Percentiles rank a stretch among this genome's conserved stretches.
Conservation (phyloP, 768 basidiomycete genomes). For the Auriscalpium microsporum region DNA sequence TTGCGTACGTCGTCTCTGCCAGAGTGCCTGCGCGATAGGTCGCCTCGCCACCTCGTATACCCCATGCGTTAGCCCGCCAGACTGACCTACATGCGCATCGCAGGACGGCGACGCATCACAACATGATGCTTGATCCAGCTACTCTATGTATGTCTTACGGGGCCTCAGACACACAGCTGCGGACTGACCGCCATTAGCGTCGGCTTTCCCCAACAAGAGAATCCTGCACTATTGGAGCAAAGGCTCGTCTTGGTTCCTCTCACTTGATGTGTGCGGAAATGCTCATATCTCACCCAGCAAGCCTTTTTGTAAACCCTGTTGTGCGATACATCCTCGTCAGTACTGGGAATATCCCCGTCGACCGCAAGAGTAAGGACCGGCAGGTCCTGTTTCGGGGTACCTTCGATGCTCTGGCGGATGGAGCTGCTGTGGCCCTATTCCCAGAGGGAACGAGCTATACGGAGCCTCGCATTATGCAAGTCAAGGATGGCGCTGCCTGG, state of each 20-base stretch:
- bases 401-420: conserved; percentile 73
- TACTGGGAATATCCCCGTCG: conserved; percentile 97
- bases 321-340: conserved; percentile 68
- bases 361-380: conserved; percentile 89
- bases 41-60: neutral
- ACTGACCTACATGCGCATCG: conserved; percentile 7
- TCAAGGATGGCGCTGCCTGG: conserved; percentile 95
- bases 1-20: conserved; percentile 56
- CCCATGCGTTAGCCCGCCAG: too few relatives aligned
- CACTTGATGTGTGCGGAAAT: conserved; percentile 6
- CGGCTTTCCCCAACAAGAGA: conserved; percentile 72
- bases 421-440: conserved; percentile 84
- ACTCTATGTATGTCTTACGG: conserved; percentile 54
- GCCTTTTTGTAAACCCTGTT: conserved; percentile 74
- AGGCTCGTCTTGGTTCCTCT: conserved; percentile 35
- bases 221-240: conserved; percentile 94
- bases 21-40: neutral
- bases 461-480: conserved; percentile 84
- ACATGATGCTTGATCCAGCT: conserved; percentile 90
- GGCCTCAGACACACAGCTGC: conserved; percentile 11
- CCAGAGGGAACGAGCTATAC: conserved; percentile 93
- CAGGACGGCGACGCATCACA: conserved; percentile 83
- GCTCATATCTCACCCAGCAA: conserved; percentile 29
- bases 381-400: conserved; percentile 83
- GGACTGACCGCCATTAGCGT: conserved; percentile 39